phyloP scores from a whole-genome alignment of 1,139 yeast species.

The Pneumocystis wakefieldiae region DNA sequence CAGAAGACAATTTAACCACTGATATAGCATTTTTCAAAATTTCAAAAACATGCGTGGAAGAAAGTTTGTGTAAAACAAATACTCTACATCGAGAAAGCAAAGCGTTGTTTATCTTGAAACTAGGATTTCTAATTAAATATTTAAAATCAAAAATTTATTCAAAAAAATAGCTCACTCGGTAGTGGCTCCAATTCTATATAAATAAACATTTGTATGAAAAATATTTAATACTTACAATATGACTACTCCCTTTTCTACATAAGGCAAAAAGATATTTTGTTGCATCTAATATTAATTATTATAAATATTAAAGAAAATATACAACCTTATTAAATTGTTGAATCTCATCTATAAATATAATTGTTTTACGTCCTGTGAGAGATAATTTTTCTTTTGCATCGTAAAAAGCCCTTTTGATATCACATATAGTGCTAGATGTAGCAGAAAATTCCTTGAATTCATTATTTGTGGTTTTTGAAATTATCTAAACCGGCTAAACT shows the following conservation, averaged over 20 bases:
- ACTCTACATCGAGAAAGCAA: conserved; percentile 77
- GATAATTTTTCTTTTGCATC: conserved; percentile 55
- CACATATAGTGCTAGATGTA: conserved; percentile 56
- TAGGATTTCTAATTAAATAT: conserved; percentile 42
- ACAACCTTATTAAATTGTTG: conserved; percentile 64
- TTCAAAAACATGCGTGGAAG: conserved; percentile 37
- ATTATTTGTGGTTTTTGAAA: conserved; percentile 39
- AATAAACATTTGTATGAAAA: background rate
- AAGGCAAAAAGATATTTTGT: conserved; percentile 56
- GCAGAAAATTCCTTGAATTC: conserved; percentile 78
- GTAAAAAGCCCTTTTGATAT: conserved; percentile 55
- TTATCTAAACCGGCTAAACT: conserved; percentile 35
- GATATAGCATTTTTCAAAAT: conserved; percentile 45
- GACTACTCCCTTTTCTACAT: conserved; percentile 30
- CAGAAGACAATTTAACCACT: background rate
- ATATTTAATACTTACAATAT: conserved; percentile 16
- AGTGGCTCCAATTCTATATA: conserved; percentile 65
- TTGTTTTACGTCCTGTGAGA: conserved; percentile 54
- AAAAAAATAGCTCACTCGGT: conserved; percentile 39
- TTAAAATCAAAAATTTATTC: background rate
- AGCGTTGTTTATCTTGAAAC: conserved; percentile 79
- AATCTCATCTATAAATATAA: conserved; percentile 80
- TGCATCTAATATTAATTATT: conserved; percentile 30
- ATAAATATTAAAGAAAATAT: background rate
- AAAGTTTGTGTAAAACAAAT: conserved; percentile 58